Evolutionary conservation across 768 basidiomycete genomes (phyloP), one percentile per base, ranked within the genome.

Genomic region (Boletus vermiculosoides): DNA sequence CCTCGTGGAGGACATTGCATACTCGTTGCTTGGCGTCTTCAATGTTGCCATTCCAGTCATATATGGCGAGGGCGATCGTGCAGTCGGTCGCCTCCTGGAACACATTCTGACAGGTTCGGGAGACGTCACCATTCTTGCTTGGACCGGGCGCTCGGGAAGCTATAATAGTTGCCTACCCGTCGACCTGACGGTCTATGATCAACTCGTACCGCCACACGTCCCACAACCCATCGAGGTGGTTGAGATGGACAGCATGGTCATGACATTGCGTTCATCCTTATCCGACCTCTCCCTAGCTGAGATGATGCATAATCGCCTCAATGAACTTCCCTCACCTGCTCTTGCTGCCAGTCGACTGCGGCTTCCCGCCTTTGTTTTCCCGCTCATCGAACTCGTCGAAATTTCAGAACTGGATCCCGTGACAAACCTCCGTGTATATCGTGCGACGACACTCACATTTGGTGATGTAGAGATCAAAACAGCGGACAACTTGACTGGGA

Each of bases 21-120:
- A 65, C 23, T 65, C 64, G 5, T 9, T 65, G 8, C 12, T 58
- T 4, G 60, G 63, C 0, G 57, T 65, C 20, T 62, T 65, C 49
- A 45, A 55, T 40, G 45, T 34, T 8, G 23, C 59, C 0, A 54
- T 63, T 12, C 54, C 53, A 2, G 33, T 52, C 16, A 62, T 58
- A 5, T 63, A 63, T 4, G 63, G 62, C 2, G 63, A 64, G 49
- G 56, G 62, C 0, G 20, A 40, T 23, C 54, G 37, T 1, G 58
- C 63, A 0, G 54, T 64, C 0, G 58, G 62, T 8, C 53, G 63
- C 3, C 25, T 64, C 12, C 20, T 64, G 33, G 63, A 61, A n/a
- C 52, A 64, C 20, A 45, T 64, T 7, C 20, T 64, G 12, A 45
- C 50, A 0, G 54, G 59, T 3, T 65, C 63, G 0, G 50, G 55